A percentile compares a stretch with the other conserved stretches of the same genome.
These are phyloP conservation scores for Claviceps spartinae DNA, from an alignment of 2,329 filamentous ascomycete species.

Conservation along the genomic window DNA sequence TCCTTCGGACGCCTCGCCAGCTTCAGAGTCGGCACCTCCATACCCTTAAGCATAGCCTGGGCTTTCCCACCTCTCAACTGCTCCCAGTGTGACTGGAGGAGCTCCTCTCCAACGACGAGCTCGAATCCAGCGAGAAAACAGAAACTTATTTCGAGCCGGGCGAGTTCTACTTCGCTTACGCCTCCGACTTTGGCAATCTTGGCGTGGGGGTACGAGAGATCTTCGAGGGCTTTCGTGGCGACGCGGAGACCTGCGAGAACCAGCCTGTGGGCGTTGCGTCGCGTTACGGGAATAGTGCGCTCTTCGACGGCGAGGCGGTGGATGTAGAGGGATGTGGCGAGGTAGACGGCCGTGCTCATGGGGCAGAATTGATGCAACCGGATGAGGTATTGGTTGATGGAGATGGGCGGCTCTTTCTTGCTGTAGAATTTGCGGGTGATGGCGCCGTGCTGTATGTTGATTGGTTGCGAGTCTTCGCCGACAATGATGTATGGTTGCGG, in stretches of 20 bases:
- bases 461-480: conserved; percentile 56
- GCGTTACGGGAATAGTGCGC: conserved; percentile 65
- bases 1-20: conserved; percentile 11
- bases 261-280: conserved; percentile 73
- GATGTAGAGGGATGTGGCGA: conserved; percentile 80
- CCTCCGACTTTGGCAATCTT: conserved; percentile 81
- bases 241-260: conserved; percentile 73
- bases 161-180: conserved; percentile 68
- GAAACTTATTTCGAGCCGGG: conserved; percentile 76
- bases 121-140: conserved; percentile 81
- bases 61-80: conserved; percentile 18
- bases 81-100: conserved; percentile 20
- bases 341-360: conserved; percentile 85
- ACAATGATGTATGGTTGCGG: conserved; percentile 44
- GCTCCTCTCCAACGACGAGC: conserved; percentile 39
- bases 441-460: conserved; percentile 67
- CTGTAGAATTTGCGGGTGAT: conserved; percentile 91
- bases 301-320: conserved; percentile 68
- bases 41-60: conserved; percentile 11
- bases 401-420: conserved; percentile 71
- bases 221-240: conserved; percentile 90
- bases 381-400: conserved; percentile 69
- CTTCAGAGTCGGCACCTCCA: conserved; percentile 17
- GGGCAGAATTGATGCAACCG: conserved; percentile 85
- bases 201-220: conserved; percentile 72